A percentile compares a stretch with the other conserved stretches of the same genome.
Conservation (phyloP, 2,329 filamentous ascomycete genomes). For the Pleoardoris graminearum region DNA sequence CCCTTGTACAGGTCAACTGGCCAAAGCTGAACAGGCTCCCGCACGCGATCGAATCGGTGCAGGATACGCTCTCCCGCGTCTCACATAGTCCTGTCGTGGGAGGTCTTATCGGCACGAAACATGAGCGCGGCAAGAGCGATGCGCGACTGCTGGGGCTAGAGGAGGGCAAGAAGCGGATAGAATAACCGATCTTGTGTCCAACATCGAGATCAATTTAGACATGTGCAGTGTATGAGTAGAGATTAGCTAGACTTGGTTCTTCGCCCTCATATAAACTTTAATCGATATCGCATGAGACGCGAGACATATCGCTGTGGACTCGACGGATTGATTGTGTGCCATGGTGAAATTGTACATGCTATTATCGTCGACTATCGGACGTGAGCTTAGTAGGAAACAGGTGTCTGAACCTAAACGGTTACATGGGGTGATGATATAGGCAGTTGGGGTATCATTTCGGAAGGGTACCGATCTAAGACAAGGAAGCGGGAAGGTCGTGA, state of each 20-base stretch:
- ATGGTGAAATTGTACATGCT: not conserved
- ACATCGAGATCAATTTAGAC: not conserved
- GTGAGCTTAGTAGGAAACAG: too few species aligned
- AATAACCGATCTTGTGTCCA: conserved; percentile 52
- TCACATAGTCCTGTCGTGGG: conserved; percentile 83
- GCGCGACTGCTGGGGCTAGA: conserved; percentile 82
- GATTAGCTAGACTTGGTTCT: too few species aligned
- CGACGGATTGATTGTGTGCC: too few species aligned
- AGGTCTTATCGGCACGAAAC: conserved; percentile 64
- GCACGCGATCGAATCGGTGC: conserved; percentile 84
- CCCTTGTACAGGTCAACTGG: conserved; percentile 81
- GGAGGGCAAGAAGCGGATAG: conserved; percentile 98
- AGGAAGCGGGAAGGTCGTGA: not conserved
- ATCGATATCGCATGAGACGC: not conserved
- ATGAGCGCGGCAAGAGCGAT: conserved; percentile 83
- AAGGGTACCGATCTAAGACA: not conserved
- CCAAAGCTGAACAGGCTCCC: conserved; percentile 90
- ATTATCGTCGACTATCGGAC: not conserved
- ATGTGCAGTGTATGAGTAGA: not conserved
- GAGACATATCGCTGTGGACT: too few species aligned
- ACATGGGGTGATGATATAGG: conserved; percentile 17
- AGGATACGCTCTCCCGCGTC: conserved; percentile 81
- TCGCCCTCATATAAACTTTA: not conserved
- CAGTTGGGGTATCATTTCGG: conserved; percentile 18
- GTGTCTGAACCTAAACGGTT: not conserved